Percentiles rank a stretch among this genome's conserved stretches.
Conservation (phyloP, 768 basidiomycete species). For the Rhodosporidiobolus sp. region DNA sequence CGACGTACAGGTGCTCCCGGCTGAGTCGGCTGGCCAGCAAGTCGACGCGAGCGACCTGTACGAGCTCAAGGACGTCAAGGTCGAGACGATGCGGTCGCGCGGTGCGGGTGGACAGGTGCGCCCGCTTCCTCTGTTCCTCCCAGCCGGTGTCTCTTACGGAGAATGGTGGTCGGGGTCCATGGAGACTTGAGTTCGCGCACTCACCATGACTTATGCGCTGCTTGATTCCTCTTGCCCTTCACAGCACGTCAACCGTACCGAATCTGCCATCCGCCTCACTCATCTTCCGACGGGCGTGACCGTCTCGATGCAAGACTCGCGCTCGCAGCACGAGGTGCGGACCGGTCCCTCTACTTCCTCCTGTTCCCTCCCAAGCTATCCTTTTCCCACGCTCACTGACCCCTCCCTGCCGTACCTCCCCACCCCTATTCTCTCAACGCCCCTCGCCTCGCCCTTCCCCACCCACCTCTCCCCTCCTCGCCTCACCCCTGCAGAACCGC, state of each 20-base stretch:
- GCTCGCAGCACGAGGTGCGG: slow-evolving; percentile 85
- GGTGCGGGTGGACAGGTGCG: slow-evolving; percentile 92
- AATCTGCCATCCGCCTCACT: slow-evolving; percentile 91
- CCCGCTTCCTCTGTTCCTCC: background rate
- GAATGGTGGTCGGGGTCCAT: background rate
- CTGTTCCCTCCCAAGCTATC: background rate
- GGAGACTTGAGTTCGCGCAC: background rate
- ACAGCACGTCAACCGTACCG: slow-evolving; percentile 97
- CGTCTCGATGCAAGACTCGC: slow-evolving; percentile 97
- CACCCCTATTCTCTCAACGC: background rate
- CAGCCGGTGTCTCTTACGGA: background rate
- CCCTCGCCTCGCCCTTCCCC: background rate
- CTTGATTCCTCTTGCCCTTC: background rate
- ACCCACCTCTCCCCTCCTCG: background rate
- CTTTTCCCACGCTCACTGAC: background rate
- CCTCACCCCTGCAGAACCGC: slow-evolving; percentile 63
- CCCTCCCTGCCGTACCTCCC: background rate
- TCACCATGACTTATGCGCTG: background rate
- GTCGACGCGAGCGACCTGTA: slow-evolving; percentile 67
- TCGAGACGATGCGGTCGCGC: slow-evolving; percentile 94
- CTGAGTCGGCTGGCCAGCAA: slow-evolving; percentile 60
- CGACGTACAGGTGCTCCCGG: slow-evolving; percentile 67
- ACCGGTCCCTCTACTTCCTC: background rate
- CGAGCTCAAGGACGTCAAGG: slow-evolving; percentile 69
- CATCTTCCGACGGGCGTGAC: slow-evolving; percentile 89